Base-by-base conservation (phyloP, 108 stramenopile species). In the Fragilariopsis cylindrus region DNA sequence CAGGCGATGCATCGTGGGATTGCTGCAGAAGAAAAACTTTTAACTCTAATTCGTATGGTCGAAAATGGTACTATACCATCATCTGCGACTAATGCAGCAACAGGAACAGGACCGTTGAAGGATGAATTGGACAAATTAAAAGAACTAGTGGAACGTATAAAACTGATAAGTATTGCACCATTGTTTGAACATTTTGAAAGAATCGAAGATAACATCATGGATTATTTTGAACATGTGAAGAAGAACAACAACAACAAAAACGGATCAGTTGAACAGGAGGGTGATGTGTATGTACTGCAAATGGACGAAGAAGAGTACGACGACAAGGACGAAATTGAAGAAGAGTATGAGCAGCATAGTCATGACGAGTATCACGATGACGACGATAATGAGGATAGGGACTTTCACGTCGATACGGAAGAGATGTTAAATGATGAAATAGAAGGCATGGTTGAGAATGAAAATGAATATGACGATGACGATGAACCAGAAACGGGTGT, bases 91-190 rank as follows among this genome's bases (percentile, higher is more conserved):
- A n/a, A n/a, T n/a, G n/a, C n/a, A n/a, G n/a, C n/a, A n/a, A n/a
- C n/a, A n/a, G n/a, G n/a, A n/a, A n/a, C 60, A 42, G 72, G 19
- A 12, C 55, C 40, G 2, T 48, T 79, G 30, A 73, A 63, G 16
- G 57, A 44, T n/a, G 78, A 73, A 44, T 64, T 79, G 4, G 39
- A 69, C 5, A 73, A 73, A 42, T 9, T 79, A 19, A 16, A 66
- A 55, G 66, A 63, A 42, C 39, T 73, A 68, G 64, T 49, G 7
- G 12, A 69, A 8, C 65, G 58, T 43, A 72, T 73, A 53, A 68
- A 47, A 19, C 69, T 69, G 69, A 67, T 64, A 9, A 79, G 78
- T 58, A 73, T 79, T 52, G 78, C 71, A 15, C 78, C 78, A 8
- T 48, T 79, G 16, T 30, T 73, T 0, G 78, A 79, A 42, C 57